Conservation (phyloP, 306 rosid genomes). For the Quercus robur region DNA sequence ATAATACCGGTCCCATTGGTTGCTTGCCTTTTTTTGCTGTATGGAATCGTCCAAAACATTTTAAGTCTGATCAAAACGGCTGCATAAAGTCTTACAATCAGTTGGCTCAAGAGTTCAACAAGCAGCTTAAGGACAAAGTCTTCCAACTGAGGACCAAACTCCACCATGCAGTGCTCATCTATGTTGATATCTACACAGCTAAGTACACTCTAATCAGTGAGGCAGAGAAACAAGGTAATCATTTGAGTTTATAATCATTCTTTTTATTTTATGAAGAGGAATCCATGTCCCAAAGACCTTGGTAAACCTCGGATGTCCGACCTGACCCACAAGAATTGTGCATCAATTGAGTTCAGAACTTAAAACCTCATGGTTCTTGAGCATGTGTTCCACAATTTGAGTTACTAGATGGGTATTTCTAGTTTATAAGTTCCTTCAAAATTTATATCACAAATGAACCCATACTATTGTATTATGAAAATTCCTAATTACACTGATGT, state of each 20-base stretch:
- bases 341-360: background rate
- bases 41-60: background rate
- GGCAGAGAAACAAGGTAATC: conserved; percentile 26
- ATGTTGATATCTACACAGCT: conserved; percentile 19
- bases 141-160: conserved; percentile 9
- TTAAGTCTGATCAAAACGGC: conserved; percentile 7
- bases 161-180: conserved; percentile 4
- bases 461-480: too few species aligned
- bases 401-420: background rate
- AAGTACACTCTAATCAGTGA: conserved; percentile 19
- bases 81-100: conserved; percentile 22
- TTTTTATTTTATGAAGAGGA: background rate
- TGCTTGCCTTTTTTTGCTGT: conserved; percentile 20
- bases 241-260: background rate
- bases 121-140: conserved; percentile 24
- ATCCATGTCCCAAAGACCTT: background rate
- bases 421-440: background rate
- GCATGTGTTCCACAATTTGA: background rate
- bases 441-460: background rate
- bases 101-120: conserved; percentile 24
- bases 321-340: background rate
- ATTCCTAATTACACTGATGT: too few species aligned
- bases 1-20: conserved; percentile 28
- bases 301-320: background rate
- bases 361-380: background rate